A percentile compares a stretch with the other conserved stretches of the same genome.
Evolutionary conservation across 1,284 basidiomycete species (phyloP).

Genomic region (Moesziomyces aphidis): DNA sequence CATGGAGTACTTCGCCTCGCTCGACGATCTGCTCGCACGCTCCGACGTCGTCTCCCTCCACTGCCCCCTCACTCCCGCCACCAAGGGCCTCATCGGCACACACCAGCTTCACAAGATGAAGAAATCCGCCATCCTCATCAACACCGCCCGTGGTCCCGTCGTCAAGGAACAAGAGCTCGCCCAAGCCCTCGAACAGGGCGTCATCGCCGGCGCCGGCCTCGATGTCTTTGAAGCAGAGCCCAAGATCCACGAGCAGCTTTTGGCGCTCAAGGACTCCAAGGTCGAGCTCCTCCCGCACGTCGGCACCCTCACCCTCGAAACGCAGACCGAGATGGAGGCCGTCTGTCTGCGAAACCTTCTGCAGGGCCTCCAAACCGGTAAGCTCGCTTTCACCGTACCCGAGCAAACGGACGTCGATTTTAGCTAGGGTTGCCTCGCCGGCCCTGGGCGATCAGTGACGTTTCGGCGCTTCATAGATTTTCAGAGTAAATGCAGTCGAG

Average conservation of each 20-base stretch:
- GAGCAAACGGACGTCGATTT: constrained; percentile 60
- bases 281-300: constrained; percentile 59
- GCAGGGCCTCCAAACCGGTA: constrained; percentile 60
- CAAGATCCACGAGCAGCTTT: constrained; percentile 41
- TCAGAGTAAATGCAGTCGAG: background rate
- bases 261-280: constrained; percentile 44
- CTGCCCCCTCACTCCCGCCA: constrained; percentile 70
- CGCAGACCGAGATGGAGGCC: constrained; percentile 68
- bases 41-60: constrained; percentile 71
- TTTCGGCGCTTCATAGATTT: background rate
- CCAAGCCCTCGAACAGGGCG: constrained; percentile 49
- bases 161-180: constrained; percentile 68
- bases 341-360: constrained; percentile 65
- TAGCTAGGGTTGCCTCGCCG: background rate
- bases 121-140: constrained; percentile 69
- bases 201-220: constrained; percentile 76
- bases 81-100: constrained; percentile 68
- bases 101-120: constrained; percentile 69
- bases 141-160: constrained; percentile 71
- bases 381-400: constrained; percentile 60
- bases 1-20: constrained; percentile 53
- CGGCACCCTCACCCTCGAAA: constrained; percentile 65
- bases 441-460: too few relatives aligned
- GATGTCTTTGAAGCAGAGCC: constrained; percentile 77
- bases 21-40: constrained; percentile 68